Conservation (phyloP, 73 alveolate species). For the Paramecium caudatum region DNA sequence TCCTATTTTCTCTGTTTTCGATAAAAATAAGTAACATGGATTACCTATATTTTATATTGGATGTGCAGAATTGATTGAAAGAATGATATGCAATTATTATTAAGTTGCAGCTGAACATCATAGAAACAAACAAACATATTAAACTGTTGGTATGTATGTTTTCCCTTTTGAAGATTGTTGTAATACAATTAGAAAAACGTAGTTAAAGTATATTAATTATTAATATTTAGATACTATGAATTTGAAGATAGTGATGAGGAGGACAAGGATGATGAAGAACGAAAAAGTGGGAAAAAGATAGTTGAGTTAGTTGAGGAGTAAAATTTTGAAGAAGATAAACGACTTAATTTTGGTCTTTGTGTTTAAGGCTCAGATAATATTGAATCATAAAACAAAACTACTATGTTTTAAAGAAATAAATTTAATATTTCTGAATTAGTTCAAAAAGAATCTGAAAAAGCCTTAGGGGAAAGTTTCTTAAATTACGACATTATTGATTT, state of each 20-base stretch:
- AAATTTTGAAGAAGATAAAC: no score
- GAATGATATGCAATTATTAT: not conserved
- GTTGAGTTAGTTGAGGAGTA: not conserved
- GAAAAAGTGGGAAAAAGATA: not conserved
- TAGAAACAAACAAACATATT: not conserved
- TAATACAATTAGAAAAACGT: not conserved
- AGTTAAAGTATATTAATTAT: not conserved
- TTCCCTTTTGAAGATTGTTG: constrained; percentile 56
- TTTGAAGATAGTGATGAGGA: constrained; percentile 19
- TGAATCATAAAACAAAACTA: not conserved
- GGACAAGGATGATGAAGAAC: not conserved
- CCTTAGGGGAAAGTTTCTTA: constrained; percentile 31
- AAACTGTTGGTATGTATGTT: constrained; percentile 33
- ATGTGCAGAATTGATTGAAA: constrained; percentile 10
- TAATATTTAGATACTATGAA: not conserved
- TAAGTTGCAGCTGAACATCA: constrained; percentile 24
- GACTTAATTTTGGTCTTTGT: no score
- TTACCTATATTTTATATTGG: constrained; percentile 11
- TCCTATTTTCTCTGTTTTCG: not conserved
- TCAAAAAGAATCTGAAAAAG: constrained; percentile 12
- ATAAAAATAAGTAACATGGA: not conserved
- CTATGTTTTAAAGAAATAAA: not conserved
- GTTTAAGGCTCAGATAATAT: not conserved
- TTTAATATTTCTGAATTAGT: constrained; percentile 6
- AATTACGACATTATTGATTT: constrained; percentile 13